Percentiles rank a stretch among this genome's conserved stretches.
phyloP scores from a whole-genome alignment of 805 yeast species.

The Yamadazyma olivae region DNA sequence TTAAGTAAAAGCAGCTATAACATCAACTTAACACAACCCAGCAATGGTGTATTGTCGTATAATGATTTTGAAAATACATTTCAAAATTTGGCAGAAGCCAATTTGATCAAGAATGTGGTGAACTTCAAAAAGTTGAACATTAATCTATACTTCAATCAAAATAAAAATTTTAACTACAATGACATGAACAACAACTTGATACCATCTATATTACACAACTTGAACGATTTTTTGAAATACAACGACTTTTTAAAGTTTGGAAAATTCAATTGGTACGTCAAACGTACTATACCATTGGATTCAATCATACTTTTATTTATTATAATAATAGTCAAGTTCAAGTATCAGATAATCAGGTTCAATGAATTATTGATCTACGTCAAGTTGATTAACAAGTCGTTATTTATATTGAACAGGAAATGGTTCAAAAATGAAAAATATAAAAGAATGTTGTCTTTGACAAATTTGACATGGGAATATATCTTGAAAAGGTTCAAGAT shows the following conservation, averaged over 20 bases:
- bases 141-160: conserved; percentile 33
- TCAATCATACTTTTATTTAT: conserved; percentile 52
- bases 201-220: conserved; percentile 55
- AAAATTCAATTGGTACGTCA: conserved; percentile 58
- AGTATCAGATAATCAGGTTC: conserved; percentile 36
- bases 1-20: conserved; percentile 5
- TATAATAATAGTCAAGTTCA: conserved; percentile 51
- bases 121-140: conserved; percentile 32
- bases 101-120: conserved; percentile 29
- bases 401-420: conserved; percentile 40
- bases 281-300: conserved; percentile 60
- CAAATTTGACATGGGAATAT: conserved; percentile 42
- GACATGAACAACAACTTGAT: conserved; percentile 51
- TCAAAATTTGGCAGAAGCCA: conserved; percentile 35
- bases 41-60: conserved; percentile 28
- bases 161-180: conserved; percentile 45
- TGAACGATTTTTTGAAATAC: conserved; percentile 52
- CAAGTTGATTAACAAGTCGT: conserved; percentile 38
- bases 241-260: conserved; percentile 52
- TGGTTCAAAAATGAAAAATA: conserved; percentile 47
- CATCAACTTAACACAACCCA: conserved; percentile 13
- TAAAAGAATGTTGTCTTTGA: conserved; percentile 42
- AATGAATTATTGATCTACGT: conserved; percentile 37
- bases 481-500: conserved; percentile 35
- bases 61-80: conserved; percentile 40